Conservation (phyloP, 495 filamentous ascomycete genomes). For the Parathielavia hyrcaniae region DNA sequence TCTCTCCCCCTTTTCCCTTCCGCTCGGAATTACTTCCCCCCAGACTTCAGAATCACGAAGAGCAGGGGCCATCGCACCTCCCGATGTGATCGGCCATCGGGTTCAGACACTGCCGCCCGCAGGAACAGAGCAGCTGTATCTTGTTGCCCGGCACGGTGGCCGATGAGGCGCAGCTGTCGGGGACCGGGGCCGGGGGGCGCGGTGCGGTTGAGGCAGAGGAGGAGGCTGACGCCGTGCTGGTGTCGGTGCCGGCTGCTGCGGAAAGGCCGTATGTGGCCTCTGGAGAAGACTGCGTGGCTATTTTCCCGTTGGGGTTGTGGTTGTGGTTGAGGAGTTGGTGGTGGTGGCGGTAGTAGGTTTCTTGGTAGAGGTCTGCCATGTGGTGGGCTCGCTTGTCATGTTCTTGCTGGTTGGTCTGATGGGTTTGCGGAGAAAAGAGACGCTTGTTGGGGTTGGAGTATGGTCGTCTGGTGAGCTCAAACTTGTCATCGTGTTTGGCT, state of each 20-base stretch:
- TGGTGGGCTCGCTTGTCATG: not conserved
- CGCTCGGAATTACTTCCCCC: no score
- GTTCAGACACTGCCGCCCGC: conserved; percentile 37
- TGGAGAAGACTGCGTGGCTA: not conserved
- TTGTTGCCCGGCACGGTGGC: conserved; percentile 20
- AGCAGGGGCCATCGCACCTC: conserved; percentile 28
- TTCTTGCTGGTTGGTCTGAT: not conserved
- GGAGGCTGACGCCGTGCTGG: not conserved
- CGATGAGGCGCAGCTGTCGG: not conserved
- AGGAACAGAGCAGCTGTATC: conserved; percentile 38
- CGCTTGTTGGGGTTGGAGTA: not conserved
- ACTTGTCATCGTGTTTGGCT: no score
- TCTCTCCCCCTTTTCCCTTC: no score
- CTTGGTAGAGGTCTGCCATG: not conserved
- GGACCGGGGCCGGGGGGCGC: no score
- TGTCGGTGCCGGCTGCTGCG: no score
- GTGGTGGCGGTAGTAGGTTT: not conserved
- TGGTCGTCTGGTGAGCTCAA: no score
- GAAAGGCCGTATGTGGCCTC: not conserved
- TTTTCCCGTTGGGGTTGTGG: no score
- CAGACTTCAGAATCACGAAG: not conserved
- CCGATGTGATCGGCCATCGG: conserved; percentile 28
- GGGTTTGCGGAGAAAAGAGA: not conserved
- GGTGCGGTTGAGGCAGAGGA: not conserved
- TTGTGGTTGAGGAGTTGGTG: not conserved